A percentile compares a stretch with the other conserved stretches of the same genome.
phyloP scores from a whole-genome alignment of 139 green algal species.

The Mesotaenium endlicherianum region DNA sequence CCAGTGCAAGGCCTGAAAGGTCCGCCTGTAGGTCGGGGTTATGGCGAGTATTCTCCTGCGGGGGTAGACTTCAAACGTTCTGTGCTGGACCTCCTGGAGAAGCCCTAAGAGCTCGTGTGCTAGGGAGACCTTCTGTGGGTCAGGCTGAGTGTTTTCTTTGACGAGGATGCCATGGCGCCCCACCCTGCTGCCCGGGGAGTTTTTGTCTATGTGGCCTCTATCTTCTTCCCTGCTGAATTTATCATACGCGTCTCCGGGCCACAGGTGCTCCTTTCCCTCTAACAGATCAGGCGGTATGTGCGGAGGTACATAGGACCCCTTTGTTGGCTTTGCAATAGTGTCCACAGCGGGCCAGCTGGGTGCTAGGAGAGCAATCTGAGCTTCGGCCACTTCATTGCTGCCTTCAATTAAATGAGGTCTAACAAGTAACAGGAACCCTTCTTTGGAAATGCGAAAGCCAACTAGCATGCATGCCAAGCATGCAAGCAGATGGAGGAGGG shows the following conservation, averaged over 20 bases:
- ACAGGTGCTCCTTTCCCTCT: background rate
- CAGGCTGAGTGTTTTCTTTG: background rate
- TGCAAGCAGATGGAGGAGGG: background rate
- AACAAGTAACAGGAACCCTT: too few relatives aligned
- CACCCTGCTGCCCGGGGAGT: background rate
- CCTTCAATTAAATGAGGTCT: background rate
- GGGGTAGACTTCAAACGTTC: background rate
- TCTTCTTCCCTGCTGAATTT: background rate
- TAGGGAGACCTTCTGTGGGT: background rate
- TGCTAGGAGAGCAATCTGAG: background rate
- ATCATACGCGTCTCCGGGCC: background rate
- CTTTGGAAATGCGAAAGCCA: background rate
- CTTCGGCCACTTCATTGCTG: background rate
- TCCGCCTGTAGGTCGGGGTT: constrained; percentile 27
- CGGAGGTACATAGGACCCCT: too few relatives aligned
- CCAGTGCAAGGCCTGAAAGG: constrained; percentile 27
- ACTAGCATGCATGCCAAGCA: constrained; percentile 12
- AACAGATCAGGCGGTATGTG: too few relatives aligned
- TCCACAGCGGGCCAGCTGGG: too few relatives aligned
- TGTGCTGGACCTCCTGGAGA: background rate
- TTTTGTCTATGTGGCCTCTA: background rate
- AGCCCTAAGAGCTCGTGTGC: background rate
- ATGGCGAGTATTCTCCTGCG: constrained; percentile 17
- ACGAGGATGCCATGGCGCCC: constrained; percentile 12
- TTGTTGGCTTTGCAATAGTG: too few relatives aligned